A percentile compares a stretch with the other conserved stretches of the same genome.
phyloP scores from a whole-genome alignment of 352 stramenopile genomes.

The Phytopythium cucurbitacearum region DNA sequence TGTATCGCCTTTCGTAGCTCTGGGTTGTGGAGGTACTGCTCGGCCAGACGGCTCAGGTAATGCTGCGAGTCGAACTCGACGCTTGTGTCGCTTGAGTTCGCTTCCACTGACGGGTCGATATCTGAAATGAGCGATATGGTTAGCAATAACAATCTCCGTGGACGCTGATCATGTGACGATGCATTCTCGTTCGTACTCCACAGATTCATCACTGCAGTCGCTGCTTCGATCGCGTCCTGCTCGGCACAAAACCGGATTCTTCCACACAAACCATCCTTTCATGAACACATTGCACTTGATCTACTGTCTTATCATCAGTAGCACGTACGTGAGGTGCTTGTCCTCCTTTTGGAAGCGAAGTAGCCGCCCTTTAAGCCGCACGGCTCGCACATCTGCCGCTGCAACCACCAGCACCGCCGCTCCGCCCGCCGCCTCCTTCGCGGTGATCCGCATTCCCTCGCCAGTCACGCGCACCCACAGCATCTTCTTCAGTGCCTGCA shows the following conservation, averaged over 20 bases:
- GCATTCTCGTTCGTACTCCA: constrained; percentile 23
- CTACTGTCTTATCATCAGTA: background rate
- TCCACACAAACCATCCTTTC: background rate
- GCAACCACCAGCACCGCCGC: constrained; percentile 12
- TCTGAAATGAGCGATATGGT: constrained; percentile 7
- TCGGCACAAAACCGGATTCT: constrained; percentile 25
- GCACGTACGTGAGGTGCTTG: constrained; percentile 25
- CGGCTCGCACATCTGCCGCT: constrained; percentile 15
- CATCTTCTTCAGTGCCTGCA: constrained; percentile 27
- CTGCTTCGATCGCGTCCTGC: constrained; percentile 21
- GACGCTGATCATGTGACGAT: background rate
- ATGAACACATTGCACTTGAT: background rate
- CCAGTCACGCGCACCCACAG: constrained; percentile 19
- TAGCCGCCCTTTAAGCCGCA: constrained; percentile 29
- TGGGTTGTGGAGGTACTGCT: constrained; percentile 22
- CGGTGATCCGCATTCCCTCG: constrained; percentile 14
- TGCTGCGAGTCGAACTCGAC: constrained; percentile 1
- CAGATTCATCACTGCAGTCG: constrained; percentile 33
- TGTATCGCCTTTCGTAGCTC: constrained; percentile 32
- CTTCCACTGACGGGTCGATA: constrained; percentile 40
- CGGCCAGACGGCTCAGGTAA: constrained; percentile 18
- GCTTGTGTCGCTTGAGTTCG: constrained; percentile 1
- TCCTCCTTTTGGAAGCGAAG: constrained; percentile 16
- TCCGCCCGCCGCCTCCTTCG: background rate
- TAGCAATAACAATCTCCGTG: background rate